Conservation (phyloP, 148 eudicot species). For the Camellia granthamiana region DNA sequence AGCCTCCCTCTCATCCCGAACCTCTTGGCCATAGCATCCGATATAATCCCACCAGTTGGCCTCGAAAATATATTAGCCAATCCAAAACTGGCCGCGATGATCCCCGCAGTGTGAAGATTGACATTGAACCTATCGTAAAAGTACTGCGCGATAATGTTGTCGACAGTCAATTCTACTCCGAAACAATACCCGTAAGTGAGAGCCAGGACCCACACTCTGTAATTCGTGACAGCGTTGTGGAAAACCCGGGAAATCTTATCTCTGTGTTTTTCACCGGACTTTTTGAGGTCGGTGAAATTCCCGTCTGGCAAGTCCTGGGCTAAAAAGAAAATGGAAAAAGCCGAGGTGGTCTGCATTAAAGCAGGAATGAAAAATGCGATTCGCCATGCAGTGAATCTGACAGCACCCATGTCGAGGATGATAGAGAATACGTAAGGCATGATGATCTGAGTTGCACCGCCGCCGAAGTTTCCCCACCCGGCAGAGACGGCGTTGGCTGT, state of each 20-base stretch:
- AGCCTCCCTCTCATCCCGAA: slow-evolving; percentile 83
- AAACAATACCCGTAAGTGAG: slow-evolving; percentile 78
- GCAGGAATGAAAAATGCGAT: slow-evolving; percentile 73
- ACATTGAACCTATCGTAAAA: slow-evolving; percentile 62
- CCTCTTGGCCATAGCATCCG: slow-evolving; percentile 52
- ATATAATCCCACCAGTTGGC: slow-evolving; percentile 69
- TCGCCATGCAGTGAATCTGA: slow-evolving; percentile 66
- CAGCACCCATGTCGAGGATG: slow-evolving; percentile 38
- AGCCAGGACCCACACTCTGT: slow-evolving; percentile 73
- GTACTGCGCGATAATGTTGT: slow-evolving; percentile 82
- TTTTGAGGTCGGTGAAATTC: slow-evolving; percentile 42
- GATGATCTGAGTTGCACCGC: slow-evolving; percentile 81
- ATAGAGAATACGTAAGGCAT: slow-evolving; percentile 69
- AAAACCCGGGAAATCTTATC: slow-evolving; percentile 41
- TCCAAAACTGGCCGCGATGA: slow-evolving; percentile 77
- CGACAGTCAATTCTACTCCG: slow-evolving; percentile 76
- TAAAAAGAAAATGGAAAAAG: slow-evolving; percentile 49
- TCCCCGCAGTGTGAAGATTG: slow-evolving; percentile 60
- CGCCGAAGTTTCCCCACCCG: slow-evolving; percentile 95
- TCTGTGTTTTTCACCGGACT: slow-evolving; percentile 48
- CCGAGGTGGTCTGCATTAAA: slow-evolving; percentile 54
- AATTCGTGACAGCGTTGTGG: slow-evolving; percentile 43
- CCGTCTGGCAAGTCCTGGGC: slow-evolving; percentile 84
- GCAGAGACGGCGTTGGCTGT: slow-evolving; percentile 74
- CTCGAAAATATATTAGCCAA: slow-evolving; percentile 64